Evolutionary conservation across 164 flowering plant genomes (phyloP).

Genomic region (Malania oleifera): DNA sequence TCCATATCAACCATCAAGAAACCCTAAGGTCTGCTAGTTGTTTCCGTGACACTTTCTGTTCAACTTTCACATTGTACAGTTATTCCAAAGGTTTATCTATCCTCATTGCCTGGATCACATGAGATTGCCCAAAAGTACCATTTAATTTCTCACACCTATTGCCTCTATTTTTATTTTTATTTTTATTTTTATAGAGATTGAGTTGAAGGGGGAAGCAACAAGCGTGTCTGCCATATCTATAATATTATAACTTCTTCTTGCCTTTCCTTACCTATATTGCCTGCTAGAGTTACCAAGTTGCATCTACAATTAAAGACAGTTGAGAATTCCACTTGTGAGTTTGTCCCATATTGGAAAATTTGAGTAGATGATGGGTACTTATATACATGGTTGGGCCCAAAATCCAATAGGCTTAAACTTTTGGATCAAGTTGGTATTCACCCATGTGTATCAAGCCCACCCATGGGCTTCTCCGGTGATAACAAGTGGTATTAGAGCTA

Average conservation of each 20-base stretch:
- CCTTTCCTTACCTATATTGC: background rate
- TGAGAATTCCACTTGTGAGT: too few species aligned
- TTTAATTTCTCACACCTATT: slow-evolving; percentile 1
- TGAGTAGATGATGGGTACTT: too few species aligned
- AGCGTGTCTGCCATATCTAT: slow-evolving; percentile 22
- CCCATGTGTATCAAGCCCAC: too few species aligned
- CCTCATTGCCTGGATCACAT: slow-evolving; percentile 33
- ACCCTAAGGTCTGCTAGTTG: slow-evolving; percentile 62
- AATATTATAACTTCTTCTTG: background rate
- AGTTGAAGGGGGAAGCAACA: slow-evolving; percentile 16
- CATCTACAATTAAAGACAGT: too few species aligned
- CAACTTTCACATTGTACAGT: slow-evolving; percentile 63
- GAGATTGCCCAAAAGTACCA: background rate
- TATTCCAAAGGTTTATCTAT: slow-evolving; percentile 68
- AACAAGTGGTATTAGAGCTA: too few species aligned
- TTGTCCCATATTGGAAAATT: too few species aligned
- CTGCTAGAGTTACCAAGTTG: slow-evolving; percentile 5
- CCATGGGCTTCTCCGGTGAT: too few species aligned
- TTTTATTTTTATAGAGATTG: slow-evolving; percentile 7
- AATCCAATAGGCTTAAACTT: too few species aligned
- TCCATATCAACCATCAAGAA: slow-evolving; percentile 78
- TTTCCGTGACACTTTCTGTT: slow-evolving; percentile 45
- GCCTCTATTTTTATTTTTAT: too few species aligned
- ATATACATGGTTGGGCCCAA: too few species aligned
- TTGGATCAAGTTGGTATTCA: too few species aligned